phyloP scores from a whole-genome alignment of 257 asterid genomes.

The Solanum tarijense region DNA sequence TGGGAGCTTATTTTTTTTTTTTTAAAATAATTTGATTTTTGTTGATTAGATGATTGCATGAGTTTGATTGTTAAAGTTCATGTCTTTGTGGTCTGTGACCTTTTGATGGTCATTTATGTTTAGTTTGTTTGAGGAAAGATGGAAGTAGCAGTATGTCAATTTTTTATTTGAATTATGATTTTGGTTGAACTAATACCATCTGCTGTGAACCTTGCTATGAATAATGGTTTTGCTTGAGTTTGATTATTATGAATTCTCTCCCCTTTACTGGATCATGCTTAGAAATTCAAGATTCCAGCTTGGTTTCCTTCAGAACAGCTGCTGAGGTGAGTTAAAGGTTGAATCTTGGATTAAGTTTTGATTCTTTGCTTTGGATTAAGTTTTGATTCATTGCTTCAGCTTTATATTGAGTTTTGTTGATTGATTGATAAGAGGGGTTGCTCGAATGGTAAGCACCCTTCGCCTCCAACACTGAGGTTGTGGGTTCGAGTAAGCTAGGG shows the following conservation, averaged over 20 bases:
- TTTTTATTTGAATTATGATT: neutral
- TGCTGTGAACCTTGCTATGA: neutral
- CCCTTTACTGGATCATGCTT: neutral
- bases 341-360: neutral
- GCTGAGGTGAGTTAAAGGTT: neutral
- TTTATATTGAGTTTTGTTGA: neutral
- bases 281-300: neutral
- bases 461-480: neutral
- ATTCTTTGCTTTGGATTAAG: neutral
- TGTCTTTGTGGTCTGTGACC: neutral
- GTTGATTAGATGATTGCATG: neutral
- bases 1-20: neutral
- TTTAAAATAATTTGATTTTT: neutral
- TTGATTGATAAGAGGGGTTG: neutral
- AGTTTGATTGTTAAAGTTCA: neutral
- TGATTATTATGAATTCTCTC: neutral
- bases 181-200: neutral
- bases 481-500: neutral
- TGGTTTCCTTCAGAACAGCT: conserved; percentile 1
- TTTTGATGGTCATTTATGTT: neutral
- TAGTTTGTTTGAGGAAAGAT: neutral
- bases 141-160: neutral
- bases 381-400: neutral
- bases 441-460: neutral
- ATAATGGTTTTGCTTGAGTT: neutral